Percentiles rank a stretch among this genome's conserved stretches.
These are phyloP conservation scores for Nectriaceae sp. DNA, from an alignment of 2,329 filamentous ascomycete species.

Conservation along the genomic window DNA sequence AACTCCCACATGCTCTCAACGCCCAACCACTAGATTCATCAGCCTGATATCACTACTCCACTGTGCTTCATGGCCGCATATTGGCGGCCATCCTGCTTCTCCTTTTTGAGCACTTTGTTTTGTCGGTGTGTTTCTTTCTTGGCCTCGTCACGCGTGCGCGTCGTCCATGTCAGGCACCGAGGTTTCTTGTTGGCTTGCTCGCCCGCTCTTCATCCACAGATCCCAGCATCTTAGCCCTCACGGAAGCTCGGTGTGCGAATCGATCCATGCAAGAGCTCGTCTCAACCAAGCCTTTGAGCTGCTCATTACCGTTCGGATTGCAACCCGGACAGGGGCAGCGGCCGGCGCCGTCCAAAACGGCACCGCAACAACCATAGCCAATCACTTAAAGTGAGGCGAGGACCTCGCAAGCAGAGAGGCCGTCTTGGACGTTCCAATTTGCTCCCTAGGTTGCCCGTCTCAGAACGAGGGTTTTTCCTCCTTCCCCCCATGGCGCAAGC, in stretches of 20 bases:
- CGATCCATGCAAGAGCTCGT: constrained; percentile 22
- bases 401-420: constrained; percentile 12
- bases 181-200: not conserved
- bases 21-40: constrained; percentile 27
- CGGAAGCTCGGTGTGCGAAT: constrained; percentile 23
- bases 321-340: constrained; percentile 23
- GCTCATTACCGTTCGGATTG: constrained; percentile 21
- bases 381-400: constrained; percentile 29
- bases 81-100: constrained; percentile 32
- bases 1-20: constrained; percentile 18
- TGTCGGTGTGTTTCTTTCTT: constrained; percentile 39
- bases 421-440: constrained; percentile 15
- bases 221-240: constrained; percentile 14
- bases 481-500: constrained; percentile 13
- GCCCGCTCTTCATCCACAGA: constrained; percentile 10
- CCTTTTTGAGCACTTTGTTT: constrained; percentile 29
- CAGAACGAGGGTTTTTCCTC: constrained; percentile 19
- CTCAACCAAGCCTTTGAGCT: not conserved
- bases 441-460: constrained; percentile 21
- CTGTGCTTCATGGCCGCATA: constrained; percentile 38
- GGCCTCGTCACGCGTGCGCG: constrained; percentile 31
- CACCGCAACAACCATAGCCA: constrained; percentile 23
- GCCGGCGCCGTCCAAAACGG: constrained; percentile 28
- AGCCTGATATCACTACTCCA: constrained; percentile 33
- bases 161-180: constrained; percentile 15